Evolutionary conservation across 78 protist genomes (phyloP).

Genomic region (Dictyostelium discoideum): dicty_2.7 NC_007089.4:2033501-2034000

Average conservation of each 20-base stretch:
- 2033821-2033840: conserved; percentile 29
- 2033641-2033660: conserved; percentile 43
- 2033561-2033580: not conserved
- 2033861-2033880: conserved; percentile 63
- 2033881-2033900: conserved; percentile 24
- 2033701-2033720: conserved; percentile 32
- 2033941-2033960: not conserved
- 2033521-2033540: not conserved
- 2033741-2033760: conserved; percentile 66
- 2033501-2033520: not conserved
- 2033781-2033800: conserved; percentile 25
- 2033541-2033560: not conserved
- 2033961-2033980: too few relatives aligned
- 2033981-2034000: too few relatives aligned
- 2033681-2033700: conserved; percentile 66
- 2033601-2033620: not conserved
- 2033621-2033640: conserved; percentile 8
- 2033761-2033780: conserved; percentile 29
- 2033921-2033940: not conserved
- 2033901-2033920: not conserved
- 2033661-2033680: conserved; percentile 46
- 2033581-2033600: not conserved
- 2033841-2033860: conserved; percentile 30
- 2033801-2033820: conserved; percentile 64
- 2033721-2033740: conserved; percentile 13